Conservation (phyloP, 495 filamentous ascomycete species). For the Neurospora sp. region DNA sequence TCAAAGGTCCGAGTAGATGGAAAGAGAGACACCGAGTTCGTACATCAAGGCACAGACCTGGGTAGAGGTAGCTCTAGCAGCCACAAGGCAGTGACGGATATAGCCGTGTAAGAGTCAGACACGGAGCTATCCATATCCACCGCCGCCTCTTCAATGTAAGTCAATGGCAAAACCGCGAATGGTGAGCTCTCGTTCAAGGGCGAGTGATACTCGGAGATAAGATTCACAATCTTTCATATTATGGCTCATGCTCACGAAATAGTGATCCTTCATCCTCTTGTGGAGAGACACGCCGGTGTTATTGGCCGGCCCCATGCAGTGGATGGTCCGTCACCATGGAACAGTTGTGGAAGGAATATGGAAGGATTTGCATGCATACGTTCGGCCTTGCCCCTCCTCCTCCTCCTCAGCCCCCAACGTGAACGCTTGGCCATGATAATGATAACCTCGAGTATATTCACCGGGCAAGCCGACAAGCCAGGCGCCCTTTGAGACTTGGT, state of each 20-base stretch:
- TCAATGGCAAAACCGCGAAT: neutral
- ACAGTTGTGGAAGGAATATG: neutral
- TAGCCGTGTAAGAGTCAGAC: neutral
- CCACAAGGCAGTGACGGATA: neutral
- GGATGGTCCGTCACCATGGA: neutral
- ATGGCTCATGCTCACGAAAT: neutral
- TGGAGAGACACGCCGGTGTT: neutral
- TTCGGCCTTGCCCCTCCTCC: neutral
- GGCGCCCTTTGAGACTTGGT: neutral
- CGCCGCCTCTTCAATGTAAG: neutral
- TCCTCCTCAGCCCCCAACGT: neutral
- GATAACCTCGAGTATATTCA: neutral
- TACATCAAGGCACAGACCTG: neutral
- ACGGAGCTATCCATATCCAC: neutral
- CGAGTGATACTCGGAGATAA: neutral
- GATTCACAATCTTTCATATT: neutral
- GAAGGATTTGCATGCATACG: neutral
- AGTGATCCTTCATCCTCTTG: neutral
- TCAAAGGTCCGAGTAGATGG: neutral
- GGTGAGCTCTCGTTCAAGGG: neutral
- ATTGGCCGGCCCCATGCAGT: neutral
- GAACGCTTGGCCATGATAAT: neutral
- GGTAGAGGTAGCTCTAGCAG: neutral
- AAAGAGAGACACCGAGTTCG: neutral
- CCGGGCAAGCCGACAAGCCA: neutral